phyloP scores from a whole-genome alignment of 139 green algal species.

The Chlamydomonas incerta region DNA sequence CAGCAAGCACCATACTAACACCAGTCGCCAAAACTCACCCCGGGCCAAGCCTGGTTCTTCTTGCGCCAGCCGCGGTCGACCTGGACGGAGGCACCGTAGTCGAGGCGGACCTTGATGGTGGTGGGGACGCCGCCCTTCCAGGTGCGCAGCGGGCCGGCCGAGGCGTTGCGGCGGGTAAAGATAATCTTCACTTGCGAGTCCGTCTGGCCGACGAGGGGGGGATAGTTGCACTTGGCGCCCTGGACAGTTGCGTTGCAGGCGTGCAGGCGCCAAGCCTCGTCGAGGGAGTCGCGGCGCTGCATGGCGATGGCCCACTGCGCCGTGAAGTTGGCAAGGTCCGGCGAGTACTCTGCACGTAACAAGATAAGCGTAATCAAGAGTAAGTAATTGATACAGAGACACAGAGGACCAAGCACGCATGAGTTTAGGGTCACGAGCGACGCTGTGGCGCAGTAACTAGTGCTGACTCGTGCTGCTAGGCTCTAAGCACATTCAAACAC shows the following conservation, averaged over 20 bases:
- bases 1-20: not conserved
- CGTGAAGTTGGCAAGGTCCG: not conserved
- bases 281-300: not conserved
- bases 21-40: slow-evolving; percentile 41
- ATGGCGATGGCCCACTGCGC: not conserved
- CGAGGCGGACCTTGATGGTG: slow-evolving; percentile 14
- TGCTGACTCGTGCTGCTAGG: too few relatives aligned
- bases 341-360: not conserved
- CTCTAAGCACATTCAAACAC: not conserved
- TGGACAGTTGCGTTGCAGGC: not conserved
- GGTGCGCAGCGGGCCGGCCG: not conserved
- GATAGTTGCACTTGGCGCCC: slow-evolving; percentile 28
- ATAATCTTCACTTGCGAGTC: not conserved
- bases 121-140: slow-evolving; percentile 12
- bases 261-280: not conserved
- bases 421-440: too few relatives aligned
- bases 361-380: not conserved
- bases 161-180: not conserved
- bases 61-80: slow-evolving; percentile 52
- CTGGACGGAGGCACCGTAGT: slow-evolving; percentile 19
- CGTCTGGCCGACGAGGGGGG: not conserved
- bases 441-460: too few relatives aligned
- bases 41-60: slow-evolving; percentile 56
- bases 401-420: too few relatives aligned
- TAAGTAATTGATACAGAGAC: too few relatives aligned